Evolutionary conservation across 2,329 filamentous ascomycete genomes (phyloP).

Genomic region (Fusarium chuoi): DNA sequence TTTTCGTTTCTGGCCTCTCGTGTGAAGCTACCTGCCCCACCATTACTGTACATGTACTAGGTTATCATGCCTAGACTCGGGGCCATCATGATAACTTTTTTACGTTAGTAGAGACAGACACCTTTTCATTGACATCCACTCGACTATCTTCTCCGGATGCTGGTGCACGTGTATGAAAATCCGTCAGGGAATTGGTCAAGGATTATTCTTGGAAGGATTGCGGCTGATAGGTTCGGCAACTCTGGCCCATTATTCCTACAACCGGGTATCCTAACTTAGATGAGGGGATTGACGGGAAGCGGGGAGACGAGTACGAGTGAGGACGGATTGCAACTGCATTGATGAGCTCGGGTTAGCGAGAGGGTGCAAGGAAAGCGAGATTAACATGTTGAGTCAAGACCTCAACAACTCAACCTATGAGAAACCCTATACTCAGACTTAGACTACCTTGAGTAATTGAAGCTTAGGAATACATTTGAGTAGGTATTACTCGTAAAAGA

Average conservation of each 20-base stretch:
- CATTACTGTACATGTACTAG: conserved; percentile 20
- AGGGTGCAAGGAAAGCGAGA: background rate
- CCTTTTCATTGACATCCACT: background rate
- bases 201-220: conserved; percentile 10
- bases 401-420: background rate
- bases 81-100: conserved; percentile 27
- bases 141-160: conserved; percentile 28
- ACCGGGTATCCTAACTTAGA: conserved; percentile 19
- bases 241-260: conserved; percentile 19
- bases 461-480: background rate
- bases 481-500: background rate
- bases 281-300: conserved; percentile 19
- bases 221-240: conserved; percentile 39
- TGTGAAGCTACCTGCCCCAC: conserved; percentile 27
- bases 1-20: background rate
- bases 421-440: background rate
- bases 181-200: conserved; percentile 44
- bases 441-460: background rate
- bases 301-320: conserved; percentile 33
- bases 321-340: conserved; percentile 5
- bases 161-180: conserved; percentile 42
- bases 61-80: conserved; percentile 23
- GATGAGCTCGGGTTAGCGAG: background rate
- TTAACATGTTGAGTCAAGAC: background rate
- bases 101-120: background rate